These are phyloP conservation scores for Monosporascus sp. DNA, from an alignment of 2,329 filamentous ascomycete species.

Conservation along the genomic window DNA sequence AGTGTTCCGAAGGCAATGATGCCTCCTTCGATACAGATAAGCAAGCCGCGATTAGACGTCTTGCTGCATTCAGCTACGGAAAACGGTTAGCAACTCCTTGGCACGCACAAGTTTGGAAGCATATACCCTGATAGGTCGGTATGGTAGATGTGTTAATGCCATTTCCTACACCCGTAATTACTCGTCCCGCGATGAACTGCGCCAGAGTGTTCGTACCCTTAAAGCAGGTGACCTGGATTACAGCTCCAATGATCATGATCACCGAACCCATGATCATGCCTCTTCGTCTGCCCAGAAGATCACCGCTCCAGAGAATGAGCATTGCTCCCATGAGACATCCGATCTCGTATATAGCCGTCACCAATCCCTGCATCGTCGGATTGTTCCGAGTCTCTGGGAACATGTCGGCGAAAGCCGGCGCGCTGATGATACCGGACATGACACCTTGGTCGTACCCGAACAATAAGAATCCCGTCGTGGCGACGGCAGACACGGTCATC, in stretches of 20 bases:
- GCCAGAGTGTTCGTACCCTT: conserved; percentile 25
- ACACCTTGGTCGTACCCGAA: conserved; percentile 52
- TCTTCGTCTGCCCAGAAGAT: conserved; percentile 42
- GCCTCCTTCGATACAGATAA: conserved; percentile 40
- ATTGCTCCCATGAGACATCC: conserved; percentile 41
- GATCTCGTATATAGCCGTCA: conserved; percentile 44
- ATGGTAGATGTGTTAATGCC: conserved; percentile 44
- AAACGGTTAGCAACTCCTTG: conserved; percentile 2
- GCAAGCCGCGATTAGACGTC: conserved; percentile 35
- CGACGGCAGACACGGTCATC: conserved; percentile 54
- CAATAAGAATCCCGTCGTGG: conserved; percentile 57
- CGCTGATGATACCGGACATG: conserved; percentile 50
- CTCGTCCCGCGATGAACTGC: conserved; percentile 42
- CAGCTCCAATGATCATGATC: conserved; percentile 56
- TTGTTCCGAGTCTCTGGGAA: conserved; percentile 38
- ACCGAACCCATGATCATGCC: conserved; percentile 52
- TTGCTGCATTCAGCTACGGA: conserved; percentile 36
- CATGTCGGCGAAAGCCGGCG: conserved; percentile 41
- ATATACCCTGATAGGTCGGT: conserved; percentile 38
- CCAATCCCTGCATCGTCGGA: conserved; percentile 40
- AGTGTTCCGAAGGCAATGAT: conserved; percentile 39
- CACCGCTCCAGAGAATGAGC: conserved; percentile 46
- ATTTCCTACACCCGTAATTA: conserved; percentile 48
- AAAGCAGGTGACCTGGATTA: conserved; percentile 46
- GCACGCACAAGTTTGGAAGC: not conserved